Evolutionary conservation across 352 stramenopile species (phyloP), one percentile per base, ranked within the genome.

Genomic region (Globisporangium alternatum): DNA sequence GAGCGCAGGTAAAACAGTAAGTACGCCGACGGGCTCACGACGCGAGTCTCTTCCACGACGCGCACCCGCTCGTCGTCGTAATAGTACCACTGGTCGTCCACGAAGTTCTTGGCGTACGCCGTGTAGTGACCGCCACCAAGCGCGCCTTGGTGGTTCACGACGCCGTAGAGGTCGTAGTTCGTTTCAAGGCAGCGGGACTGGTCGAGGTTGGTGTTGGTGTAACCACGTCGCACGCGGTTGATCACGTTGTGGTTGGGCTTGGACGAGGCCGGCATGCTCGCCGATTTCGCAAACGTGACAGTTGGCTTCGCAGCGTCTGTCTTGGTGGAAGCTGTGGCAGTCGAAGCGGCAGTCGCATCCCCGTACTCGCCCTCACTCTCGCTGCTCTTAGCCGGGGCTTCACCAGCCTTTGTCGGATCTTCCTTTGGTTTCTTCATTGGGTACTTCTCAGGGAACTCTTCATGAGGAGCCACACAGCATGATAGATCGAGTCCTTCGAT

Each of bases 401-500:
- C 44, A 30, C 45, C 17, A 37, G 19, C 28, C 33, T 56, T 53
- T n/a, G 25, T 22, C 17, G 56, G 39, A n/a, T 52, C 44, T 8
- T 68, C 60, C 59, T 77, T 86, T 17, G 65, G 30, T 52, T 64
- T 75, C 67, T 93, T 90, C 64, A 89, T 76, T 4, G 87, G 85
- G 56, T 96, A 96, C 37, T 88, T 88, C 17, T 89, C 80, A 0
- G 87, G 87, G 37, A 88, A 77, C 47, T 96, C 87, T 37, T 88
- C 71, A 67, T 93, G 86, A 5, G 87, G 85, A 19, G 88, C 88
- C 17, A 98, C 82, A 68, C 93, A 98, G 5, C 74, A 80, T 13
- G 80, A 86, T 17, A 99, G 77, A 76, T 99, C 96, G 9, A 99
- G 76, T 5, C 86, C 89, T 68, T 98, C 82, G 49, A 99, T 92